These are phyloP conservation scores for Isabelozyma heimii DNA, from an alignment of 805 yeast species.

Conservation along the genomic window DNA sequence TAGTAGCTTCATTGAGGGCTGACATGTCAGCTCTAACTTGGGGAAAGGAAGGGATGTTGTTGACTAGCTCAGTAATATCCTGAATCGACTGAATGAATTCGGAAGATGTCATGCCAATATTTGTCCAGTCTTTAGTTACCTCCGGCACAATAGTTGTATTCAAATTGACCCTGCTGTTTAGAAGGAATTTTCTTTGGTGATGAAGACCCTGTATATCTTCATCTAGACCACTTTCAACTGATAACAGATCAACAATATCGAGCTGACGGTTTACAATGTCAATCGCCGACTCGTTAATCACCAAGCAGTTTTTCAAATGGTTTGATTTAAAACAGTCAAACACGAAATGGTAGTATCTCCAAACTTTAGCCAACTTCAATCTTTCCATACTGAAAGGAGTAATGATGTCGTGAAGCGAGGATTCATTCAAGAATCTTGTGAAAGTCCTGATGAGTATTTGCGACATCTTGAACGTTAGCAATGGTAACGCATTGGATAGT, in stretches of 20 bases:
- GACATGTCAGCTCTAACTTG: not conserved
- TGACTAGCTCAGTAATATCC: not conserved
- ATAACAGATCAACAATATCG: slow-evolving; percentile 2
- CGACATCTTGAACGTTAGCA: not conserved
- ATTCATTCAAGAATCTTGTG: not conserved
- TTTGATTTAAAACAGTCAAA: slow-evolving; percentile 14
- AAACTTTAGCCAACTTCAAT: slow-evolving; percentile 2
- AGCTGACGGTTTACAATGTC: slow-evolving; percentile 12
- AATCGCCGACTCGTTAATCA: slow-evolving; percentile 10
- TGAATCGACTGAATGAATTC: not conserved
- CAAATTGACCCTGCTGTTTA: not conserved
- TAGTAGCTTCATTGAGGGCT: slow-evolving; percentile 1
- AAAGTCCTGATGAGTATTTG: not conserved
- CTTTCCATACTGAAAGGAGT: slow-evolving; percentile 1
- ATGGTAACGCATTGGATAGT: not conserved
- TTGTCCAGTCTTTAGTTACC: not conserved
- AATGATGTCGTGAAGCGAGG: not conserved
- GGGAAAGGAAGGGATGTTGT: not conserved
- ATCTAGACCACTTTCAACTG: not conserved
- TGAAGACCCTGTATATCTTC: slow-evolving; percentile 2
- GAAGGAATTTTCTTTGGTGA: not conserved
- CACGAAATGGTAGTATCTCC: slow-evolving; percentile 12
- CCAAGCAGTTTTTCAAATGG: slow-evolving; percentile 15
- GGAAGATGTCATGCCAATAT: not conserved
- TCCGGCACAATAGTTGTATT: not conserved